Evolutionary conservation across 1,284 basidiomycete species (phyloP).

Genomic region (Trametes hirsuta): DNA sequence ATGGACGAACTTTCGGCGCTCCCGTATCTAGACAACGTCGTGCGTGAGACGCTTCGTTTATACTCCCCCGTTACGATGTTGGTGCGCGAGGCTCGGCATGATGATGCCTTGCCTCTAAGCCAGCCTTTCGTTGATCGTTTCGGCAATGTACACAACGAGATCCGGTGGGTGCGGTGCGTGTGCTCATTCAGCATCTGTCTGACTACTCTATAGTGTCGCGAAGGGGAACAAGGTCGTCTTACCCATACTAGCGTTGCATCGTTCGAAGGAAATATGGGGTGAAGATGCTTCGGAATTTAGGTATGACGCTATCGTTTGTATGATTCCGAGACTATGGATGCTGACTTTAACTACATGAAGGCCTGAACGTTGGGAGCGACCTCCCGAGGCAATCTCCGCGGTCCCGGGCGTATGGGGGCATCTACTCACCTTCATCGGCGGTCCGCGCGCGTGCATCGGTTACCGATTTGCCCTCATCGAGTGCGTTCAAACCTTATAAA

Average conservation of each 20-base stretch:
- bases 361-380: slow-evolving; percentile 58
- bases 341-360: slow-evolving; percentile 31
- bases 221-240: slow-evolving; percentile 52
- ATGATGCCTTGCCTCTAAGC: slow-evolving; percentile 49
- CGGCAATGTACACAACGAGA: slow-evolving; percentile 32
- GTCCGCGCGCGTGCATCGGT: slow-evolving; percentile 65
- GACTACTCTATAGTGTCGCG: slow-evolving; percentile 32
- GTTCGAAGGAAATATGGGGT: slow-evolving; percentile 54
- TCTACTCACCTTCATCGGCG: slow-evolving; percentile 61
- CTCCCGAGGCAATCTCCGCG: slow-evolving; percentile 44
- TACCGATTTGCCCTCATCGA: slow-evolving; percentile 69
- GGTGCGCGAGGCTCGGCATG: slow-evolving; percentile 52
- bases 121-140: slow-evolving; percentile 34
- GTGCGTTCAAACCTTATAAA: background rate
- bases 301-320: slow-evolving; percentile 30
- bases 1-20: slow-evolving; percentile 67
- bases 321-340: slow-evolving; percentile 15
- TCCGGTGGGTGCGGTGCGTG: slow-evolving; percentile 21
- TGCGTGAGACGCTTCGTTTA: slow-evolving; percentile 72
- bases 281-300: slow-evolving; percentile 56
- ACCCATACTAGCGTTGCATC: slow-evolving; percentile 53
- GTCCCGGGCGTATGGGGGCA: slow-evolving; percentile 64
- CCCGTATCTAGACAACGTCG: slow-evolving; percentile 66
- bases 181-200: background rate
- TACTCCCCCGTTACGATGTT: slow-evolving; percentile 64